phyloP scores from a whole-genome alignment of 2,329 filamentous ascomycete species.

The Calonectria multiphialidica region DNA sequence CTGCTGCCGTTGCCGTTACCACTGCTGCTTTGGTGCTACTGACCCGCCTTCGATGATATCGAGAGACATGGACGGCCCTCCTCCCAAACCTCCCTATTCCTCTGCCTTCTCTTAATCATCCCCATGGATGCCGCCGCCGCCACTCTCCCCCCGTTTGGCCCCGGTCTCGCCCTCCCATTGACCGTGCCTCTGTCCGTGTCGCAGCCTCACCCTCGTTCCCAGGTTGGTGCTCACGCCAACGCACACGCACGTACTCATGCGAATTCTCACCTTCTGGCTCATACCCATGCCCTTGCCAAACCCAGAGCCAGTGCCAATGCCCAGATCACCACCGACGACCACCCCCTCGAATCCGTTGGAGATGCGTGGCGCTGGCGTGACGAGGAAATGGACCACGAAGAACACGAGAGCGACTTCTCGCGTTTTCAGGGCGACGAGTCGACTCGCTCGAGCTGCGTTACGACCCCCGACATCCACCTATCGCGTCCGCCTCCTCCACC shows the following conservation, averaged over 20 bases:
- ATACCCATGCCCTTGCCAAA: conserved; percentile 15
- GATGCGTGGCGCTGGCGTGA: conserved; percentile 31
- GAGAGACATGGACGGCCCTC: conserved; percentile 33
- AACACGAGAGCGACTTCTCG: conserved; percentile 43
- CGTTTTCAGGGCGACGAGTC: conserved; percentile 43
- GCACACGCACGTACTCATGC: conserved; percentile 23
- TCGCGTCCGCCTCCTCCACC: conserved; percentile 36
- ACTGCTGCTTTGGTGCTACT: conserved; percentile 1
- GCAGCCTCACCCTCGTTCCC: conserved; percentile 22
- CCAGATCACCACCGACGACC: conserved; percentile 21
- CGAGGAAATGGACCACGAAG: conserved; percentile 40
- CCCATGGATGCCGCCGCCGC: conserved; percentile 32
- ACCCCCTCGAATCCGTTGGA: conserved; percentile 24
- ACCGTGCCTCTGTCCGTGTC: conserved; percentile 15
- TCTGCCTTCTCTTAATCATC: conserved; percentile 23
- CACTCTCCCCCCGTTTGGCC: conserved; percentile 9
- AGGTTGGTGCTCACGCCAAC: conserved; percentile 23
- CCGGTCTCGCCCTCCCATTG: conserved; percentile 15
- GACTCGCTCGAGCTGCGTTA: conserved; percentile 44
- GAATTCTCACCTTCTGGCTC: conserved; percentile 11
- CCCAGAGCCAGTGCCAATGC: conserved; percentile 17
- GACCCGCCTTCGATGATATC: conserved; percentile 17
- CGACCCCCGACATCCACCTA: conserved; percentile 41
- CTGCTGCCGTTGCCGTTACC: background rate
- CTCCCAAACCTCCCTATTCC: conserved; percentile 24